Evolutionary conservation across 371 early-diverging fungal species (phyloP).

Genomic region (Mortierella sp.): DNA sequence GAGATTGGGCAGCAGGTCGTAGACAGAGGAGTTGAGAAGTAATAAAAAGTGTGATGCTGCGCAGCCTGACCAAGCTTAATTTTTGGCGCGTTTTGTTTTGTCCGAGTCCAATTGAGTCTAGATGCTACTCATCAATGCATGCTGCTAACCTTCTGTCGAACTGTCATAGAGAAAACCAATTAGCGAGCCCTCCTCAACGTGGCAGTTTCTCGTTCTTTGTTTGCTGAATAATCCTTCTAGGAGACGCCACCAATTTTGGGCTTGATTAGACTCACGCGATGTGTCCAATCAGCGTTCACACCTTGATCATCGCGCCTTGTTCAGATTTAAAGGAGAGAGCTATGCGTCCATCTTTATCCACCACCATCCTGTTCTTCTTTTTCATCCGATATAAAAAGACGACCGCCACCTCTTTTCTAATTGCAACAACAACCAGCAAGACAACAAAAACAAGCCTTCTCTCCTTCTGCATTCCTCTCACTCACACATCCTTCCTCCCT

Average conservation of each 20-base stretch:
- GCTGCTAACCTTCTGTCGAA: background rate
- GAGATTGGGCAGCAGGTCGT: slow-evolving; percentile 73
- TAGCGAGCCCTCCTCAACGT: background rate
- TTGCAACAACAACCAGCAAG: background rate
- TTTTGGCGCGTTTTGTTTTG: background rate
- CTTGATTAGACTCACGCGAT: background rate
- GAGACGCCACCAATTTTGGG: background rate
- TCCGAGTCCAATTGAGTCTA: background rate
- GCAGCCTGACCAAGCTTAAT: background rate
- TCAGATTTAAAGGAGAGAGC: background rate
- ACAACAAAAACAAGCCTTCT: background rate
- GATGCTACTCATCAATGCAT: background rate
- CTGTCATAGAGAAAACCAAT: background rate
- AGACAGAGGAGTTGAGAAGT: slow-evolving; percentile 9
- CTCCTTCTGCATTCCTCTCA: no score
- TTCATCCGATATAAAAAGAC: background rate
- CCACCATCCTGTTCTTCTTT: no score
- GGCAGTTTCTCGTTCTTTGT: background rate
- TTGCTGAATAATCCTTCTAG: background rate
- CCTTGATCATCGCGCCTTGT: background rate
- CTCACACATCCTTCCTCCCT: background rate
- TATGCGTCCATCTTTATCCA: background rate
- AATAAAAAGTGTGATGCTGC: background rate
- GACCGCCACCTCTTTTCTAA: background rate
- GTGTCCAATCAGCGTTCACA: background rate